Evolutionary conservation across 1,284 basidiomycete genomes (phyloP).

Genomic region (Mycosarcoma mackinlayi): DNA sequence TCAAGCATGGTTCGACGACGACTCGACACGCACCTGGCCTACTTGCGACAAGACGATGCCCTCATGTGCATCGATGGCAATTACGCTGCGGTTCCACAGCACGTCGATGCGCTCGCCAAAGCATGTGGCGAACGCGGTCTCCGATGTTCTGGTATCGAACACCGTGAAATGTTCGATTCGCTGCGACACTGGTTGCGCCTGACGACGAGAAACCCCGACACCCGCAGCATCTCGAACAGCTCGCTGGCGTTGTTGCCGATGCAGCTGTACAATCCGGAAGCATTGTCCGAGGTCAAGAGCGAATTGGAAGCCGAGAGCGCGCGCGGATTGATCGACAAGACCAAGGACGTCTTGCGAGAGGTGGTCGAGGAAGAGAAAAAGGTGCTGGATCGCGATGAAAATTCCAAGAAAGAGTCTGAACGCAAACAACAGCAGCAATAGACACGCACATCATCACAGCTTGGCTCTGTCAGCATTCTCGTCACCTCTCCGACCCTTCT

Average conservation of each 20-base stretch:
- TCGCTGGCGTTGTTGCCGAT: slow-evolving; percentile 44
- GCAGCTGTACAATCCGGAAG: slow-evolving; percentile 44
- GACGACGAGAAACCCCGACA: slow-evolving; percentile 29
- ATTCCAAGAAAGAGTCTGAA: slow-evolving; percentile 11
- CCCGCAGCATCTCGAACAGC: slow-evolving; percentile 7
- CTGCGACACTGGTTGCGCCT: slow-evolving; percentile 35
- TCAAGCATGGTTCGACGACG: slow-evolving; percentile 39
- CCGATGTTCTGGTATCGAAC: slow-evolving; percentile 33
- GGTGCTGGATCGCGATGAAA: slow-evolving; percentile 25
- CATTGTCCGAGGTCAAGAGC: slow-evolving; percentile 24
- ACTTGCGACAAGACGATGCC: slow-evolving; percentile 52
- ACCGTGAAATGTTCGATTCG: slow-evolving; percentile 37
- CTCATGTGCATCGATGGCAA: slow-evolving; percentile 34
- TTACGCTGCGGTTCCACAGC: slow-evolving; percentile 22
- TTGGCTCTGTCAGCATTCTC: no score
- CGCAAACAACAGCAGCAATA: slow-evolving; percentile 29
- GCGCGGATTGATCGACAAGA: slow-evolving; percentile 49
- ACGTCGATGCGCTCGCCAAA: slow-evolving; percentile 46
- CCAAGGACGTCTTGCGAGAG: slow-evolving; percentile 54
- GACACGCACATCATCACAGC: background rate
- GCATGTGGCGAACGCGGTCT: slow-evolving; percentile 58
- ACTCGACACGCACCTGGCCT: slow-evolving; percentile 47
- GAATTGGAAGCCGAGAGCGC: slow-evolving; percentile 27
- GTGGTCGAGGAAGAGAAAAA: slow-evolving; percentile 59
- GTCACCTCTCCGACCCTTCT: no score